Percentiles rank a stretch among this genome's conserved stretches.
Evolutionary conservation across 306 rosid species (phyloP).

Genomic region (Canavalia gladiata): DNA sequence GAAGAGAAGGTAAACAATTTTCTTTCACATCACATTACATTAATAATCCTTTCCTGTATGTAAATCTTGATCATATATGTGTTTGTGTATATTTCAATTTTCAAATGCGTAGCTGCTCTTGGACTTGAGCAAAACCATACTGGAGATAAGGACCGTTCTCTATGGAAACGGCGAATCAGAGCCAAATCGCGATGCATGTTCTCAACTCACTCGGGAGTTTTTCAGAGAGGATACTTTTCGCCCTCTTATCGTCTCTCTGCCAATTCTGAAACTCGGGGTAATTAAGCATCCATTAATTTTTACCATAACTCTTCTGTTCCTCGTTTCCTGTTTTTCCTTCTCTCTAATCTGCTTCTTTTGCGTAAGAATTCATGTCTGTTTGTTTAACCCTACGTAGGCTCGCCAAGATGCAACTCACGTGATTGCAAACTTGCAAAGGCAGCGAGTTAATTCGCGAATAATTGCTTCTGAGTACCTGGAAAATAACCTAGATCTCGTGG

Average conservation of each 20-base stretch:
- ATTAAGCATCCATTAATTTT: not conserved
- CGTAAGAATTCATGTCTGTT: not conserved
- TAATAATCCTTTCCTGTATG: too few relatives aligned
- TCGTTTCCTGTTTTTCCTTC: not conserved
- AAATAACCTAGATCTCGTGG: conserved; percentile 65
- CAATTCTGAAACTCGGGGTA: conserved; percentile 69
- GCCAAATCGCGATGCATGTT: conserved; percentile 69
- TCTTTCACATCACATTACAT: not conserved
- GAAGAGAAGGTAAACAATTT: conserved; percentile 60
- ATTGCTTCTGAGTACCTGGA: conserved; percentile 69
- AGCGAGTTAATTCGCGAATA: conserved; percentile 57
- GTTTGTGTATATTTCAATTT: not conserved
- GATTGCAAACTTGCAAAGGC: conserved; percentile 76
- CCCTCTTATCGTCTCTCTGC: conserved; percentile 58
- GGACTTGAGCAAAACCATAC: conserved; percentile 59
- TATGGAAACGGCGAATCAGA: conserved; percentile 70
- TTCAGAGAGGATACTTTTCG: conserved; percentile 67
- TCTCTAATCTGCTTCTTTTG: not conserved
- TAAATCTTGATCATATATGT: too few relatives aligned
- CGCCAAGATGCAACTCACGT: conserved; percentile 70
- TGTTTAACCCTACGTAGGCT: conserved; percentile 45
- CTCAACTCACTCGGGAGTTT: conserved; percentile 70
- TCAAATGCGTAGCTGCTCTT: conserved; percentile 53
- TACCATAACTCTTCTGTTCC: not conserved
- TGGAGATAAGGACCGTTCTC: conserved; percentile 61